Percentiles rank a stretch among this genome's conserved stretches.
phyloP scores from a whole-genome alignment of 805 yeast species.

The Suhomyces kilbournensis region DNA sequence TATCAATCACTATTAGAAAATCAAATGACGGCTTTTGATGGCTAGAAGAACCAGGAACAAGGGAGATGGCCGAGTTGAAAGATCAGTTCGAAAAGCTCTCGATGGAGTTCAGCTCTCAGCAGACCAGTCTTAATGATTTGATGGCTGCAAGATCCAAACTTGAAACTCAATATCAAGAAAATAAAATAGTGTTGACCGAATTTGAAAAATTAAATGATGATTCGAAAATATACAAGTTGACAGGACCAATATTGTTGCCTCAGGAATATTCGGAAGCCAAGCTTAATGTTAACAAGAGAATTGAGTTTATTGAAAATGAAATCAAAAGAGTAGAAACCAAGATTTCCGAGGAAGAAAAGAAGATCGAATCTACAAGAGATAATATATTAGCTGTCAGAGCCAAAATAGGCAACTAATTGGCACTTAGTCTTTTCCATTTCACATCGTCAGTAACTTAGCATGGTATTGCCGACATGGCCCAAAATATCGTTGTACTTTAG shows the following conservation, averaged over 20 bases:
- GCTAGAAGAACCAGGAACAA: neutral
- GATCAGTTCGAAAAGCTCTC: conserved; percentile 43
- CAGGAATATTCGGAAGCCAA: conserved; percentile 84
- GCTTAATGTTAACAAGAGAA: conserved; percentile 79
- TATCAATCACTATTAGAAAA: neutral
- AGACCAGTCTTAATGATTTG: conserved; percentile 48
- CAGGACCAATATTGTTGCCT: conserved; percentile 90
- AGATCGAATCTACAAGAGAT: conserved; percentile 58
- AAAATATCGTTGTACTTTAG: neutral
- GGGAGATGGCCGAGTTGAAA: conserved; percentile 2
- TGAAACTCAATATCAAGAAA: conserved; percentile 94
- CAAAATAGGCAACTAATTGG: conserved; percentile 13
- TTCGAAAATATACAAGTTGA: conserved; percentile 79
- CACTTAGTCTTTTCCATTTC: neutral
- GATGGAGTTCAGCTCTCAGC: conserved; percentile 44
- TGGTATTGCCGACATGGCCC: neutral
- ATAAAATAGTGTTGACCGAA: conserved; percentile 82
- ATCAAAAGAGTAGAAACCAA: conserved; percentile 70
- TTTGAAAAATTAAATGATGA: conserved; percentile 62
- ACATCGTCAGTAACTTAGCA: neutral
- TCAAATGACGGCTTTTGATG: neutral
- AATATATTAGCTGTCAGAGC: conserved; percentile 49
- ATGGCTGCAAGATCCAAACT: conserved; percentile 76
- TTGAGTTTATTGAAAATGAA: conserved; percentile 82
- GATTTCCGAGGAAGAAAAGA: conserved; percentile 45